These are phyloP conservation scores for Aspergillus panamensis DNA, from an alignment of 495 filamentous ascomycete species.

Conservation along the genomic window DNA sequence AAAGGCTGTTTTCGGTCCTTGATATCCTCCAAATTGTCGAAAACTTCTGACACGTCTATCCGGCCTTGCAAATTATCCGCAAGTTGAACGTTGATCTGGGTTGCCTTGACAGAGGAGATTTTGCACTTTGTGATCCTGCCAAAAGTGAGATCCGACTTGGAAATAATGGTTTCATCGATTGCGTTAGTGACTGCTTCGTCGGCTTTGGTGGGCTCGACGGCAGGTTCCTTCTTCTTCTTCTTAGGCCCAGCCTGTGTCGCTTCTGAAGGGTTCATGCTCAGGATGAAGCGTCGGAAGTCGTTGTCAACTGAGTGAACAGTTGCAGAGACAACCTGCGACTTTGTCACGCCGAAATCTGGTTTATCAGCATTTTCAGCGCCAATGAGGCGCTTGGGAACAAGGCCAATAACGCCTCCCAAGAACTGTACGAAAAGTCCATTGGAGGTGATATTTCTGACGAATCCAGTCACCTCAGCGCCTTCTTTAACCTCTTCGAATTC, in stretches of 20 bases:
- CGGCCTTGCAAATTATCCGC: constrained; percentile 89
- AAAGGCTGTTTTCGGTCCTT: constrained; percentile 75
- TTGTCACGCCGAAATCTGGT: constrained; percentile 70
- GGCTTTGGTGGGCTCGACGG: constrained; percentile 28
- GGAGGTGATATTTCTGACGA: constrained; percentile 75
- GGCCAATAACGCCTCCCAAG: constrained; percentile 67
- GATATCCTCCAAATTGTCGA: constrained; percentile 83
- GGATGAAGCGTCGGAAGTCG: constrained; percentile 53
- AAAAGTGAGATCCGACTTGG: constrained; percentile 64
- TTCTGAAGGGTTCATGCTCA: constrained; percentile 54
- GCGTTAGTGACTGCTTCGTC: constrained; percentile 56
- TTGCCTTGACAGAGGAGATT: constrained; percentile 75
- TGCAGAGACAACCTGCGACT: constrained; percentile 65
- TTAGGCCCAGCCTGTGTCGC: constrained; percentile 32
- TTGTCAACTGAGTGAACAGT: constrained; percentile 67
- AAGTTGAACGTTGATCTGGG: constrained; percentile 86
- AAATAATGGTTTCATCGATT: constrained; percentile 61
- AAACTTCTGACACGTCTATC: constrained; percentile 84
- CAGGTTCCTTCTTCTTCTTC: constrained; percentile 22
- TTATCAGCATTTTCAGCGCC: constrained; percentile 60
- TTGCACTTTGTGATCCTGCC: constrained; percentile 77
- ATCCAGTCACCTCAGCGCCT: constrained; percentile 69
- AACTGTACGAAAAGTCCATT: constrained; percentile 81
- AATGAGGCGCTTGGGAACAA: constrained; percentile 73
- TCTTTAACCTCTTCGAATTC: constrained; percentile 66